phyloP scores from a whole-genome alignment of 345 rosid genomes.

The Linum usitatissimum region DNA sequence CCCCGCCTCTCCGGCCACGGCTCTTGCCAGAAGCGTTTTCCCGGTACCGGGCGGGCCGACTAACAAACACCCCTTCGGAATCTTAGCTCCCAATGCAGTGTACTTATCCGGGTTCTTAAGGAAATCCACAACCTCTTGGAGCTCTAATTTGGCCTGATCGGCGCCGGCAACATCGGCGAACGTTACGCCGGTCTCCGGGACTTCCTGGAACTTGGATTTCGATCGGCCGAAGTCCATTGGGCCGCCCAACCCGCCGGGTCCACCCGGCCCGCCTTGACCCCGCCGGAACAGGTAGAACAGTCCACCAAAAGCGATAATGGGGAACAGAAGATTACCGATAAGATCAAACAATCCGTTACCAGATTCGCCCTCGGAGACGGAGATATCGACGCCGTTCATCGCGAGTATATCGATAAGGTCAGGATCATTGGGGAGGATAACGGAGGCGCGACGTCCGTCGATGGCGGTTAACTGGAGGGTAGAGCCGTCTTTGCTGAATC shows the following conservation, averaged over 20 bases:
- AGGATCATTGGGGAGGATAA: slow-evolving; percentile 61
- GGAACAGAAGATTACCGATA: slow-evolving; percentile 60
- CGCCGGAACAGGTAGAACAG: slow-evolving; percentile 52
- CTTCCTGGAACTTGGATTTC: slow-evolving; percentile 72
- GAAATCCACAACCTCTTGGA: slow-evolving; percentile 78
- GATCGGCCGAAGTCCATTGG: slow-evolving; percentile 79
- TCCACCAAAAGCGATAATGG: slow-evolving; percentile 55
- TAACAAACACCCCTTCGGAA: slow-evolving; percentile 68
- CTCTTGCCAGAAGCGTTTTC: slow-evolving; percentile 33
- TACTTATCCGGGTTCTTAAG: slow-evolving; percentile 77
- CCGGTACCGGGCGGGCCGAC: slow-evolving; percentile 88
- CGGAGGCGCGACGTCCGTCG: slow-evolving; percentile 61
- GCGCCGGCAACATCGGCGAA: slow-evolving; percentile 79
- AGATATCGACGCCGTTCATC: slow-evolving; percentile 68
- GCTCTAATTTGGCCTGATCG: slow-evolving; percentile 65
- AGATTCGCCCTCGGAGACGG: slow-evolving; percentile 66
- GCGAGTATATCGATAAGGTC: slow-evolving; percentile 62
- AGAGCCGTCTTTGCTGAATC: slow-evolving; percentile 69
- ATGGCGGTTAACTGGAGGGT: slow-evolving; percentile 50
- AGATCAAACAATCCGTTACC: slow-evolving; percentile 55
- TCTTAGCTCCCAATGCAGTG: slow-evolving; percentile 79
- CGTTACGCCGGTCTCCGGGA: slow-evolving; percentile 73
- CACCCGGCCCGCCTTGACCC: slow-evolving; percentile 66
- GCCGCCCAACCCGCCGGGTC: slow-evolving; percentile 83
- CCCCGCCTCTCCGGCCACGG: slow-evolving; percentile 6